These are phyloP conservation scores for Knoxdaviesia capensis DNA, from an alignment of 2,329 filamentous ascomycete species.

Conservation along the genomic window DNA sequence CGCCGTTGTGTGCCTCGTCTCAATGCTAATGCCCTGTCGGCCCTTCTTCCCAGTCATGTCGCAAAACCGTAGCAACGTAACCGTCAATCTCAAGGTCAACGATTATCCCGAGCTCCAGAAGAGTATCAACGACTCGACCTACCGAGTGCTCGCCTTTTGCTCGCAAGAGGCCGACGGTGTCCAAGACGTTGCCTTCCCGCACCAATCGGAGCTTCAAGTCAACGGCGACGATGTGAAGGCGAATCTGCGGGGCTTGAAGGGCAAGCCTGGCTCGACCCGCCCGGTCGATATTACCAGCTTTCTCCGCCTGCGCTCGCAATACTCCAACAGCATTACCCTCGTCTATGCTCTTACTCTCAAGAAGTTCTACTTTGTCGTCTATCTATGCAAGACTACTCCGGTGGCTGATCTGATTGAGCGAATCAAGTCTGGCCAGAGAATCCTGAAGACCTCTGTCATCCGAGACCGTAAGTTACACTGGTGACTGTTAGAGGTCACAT, in stretches of 20 bases:
- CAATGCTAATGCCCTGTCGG: background rate
- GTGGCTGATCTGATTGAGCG: constrained; percentile 50
- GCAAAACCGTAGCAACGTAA: constrained; percentile 28
- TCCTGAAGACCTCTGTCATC: constrained; percentile 65
- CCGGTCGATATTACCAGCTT: constrained; percentile 76
- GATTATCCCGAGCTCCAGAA: constrained; percentile 30
- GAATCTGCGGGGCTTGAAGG: constrained; percentile 89
- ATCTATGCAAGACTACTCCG: constrained; percentile 54
- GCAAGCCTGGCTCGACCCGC: constrained; percentile 83
- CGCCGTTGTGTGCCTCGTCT: background rate
- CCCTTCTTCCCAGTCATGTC: constrained; percentile 31
- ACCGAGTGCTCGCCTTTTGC: constrained; percentile 70
- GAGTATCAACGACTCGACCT: constrained; percentile 37
- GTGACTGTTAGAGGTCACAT: background rate
- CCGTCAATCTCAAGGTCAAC: constrained; percentile 24
- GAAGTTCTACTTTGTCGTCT: constrained; percentile 55
- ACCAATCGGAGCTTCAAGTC: constrained; percentile 80
- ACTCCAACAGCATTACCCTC: constrained; percentile 61
- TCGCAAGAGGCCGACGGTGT: constrained; percentile 39
- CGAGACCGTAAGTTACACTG: constrained; percentile 47
- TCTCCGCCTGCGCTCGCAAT: constrained; percentile 49
- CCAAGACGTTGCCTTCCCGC: constrained; percentile 74
- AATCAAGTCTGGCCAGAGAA: constrained; percentile 47
- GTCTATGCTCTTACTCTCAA: constrained; percentile 77
- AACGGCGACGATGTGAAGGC: constrained; percentile 76